These are phyloP conservation scores for Dictyostelium brefeldianum DNA, from an alignment of 78 protist genomes.

Conservation along the genomic window DNA sequence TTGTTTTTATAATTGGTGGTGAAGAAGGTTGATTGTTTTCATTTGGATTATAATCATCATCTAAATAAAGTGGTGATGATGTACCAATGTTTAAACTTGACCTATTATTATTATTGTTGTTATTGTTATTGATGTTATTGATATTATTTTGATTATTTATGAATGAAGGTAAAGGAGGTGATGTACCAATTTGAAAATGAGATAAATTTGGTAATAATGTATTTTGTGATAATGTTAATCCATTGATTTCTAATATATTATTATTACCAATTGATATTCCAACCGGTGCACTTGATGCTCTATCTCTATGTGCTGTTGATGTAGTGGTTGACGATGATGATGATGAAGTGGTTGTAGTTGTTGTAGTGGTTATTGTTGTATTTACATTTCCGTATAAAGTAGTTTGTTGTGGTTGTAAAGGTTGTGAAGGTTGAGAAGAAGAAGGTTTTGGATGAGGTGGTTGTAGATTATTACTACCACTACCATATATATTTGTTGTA, in stretches of 20 bases:
- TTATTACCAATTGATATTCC: not conserved
- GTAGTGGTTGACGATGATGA: not conserved
- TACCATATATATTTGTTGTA: not conserved
- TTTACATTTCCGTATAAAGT: not conserved
- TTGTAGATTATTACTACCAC: not conserved
- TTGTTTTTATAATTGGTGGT: not conserved
- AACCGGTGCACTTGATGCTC: constrained; percentile 9
- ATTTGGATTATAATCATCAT: constrained; percentile 11
- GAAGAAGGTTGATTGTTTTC: not conserved
- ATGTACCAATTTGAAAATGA: constrained; percentile 8
- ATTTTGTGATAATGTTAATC: not conserved
- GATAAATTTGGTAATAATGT: constrained; percentile 17
- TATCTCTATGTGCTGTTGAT: not conserved
- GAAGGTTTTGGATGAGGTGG: not conserved
- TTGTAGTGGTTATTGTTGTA: not conserved
- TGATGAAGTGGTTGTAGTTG: not conserved
- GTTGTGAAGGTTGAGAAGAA: not conserved
- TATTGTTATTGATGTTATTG: not conserved
- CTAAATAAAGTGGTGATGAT: constrained; percentile 21
- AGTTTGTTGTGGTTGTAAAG: constrained; percentile 6
- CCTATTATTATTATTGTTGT: not conserved
- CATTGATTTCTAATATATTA: not conserved
- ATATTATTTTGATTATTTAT: not conserved
- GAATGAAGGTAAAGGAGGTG: constrained; percentile 16
- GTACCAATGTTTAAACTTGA: not conserved